Conservation (phyloP, 1,284 basidiomycete species). For the Leucoagaricus sp. region DNA sequence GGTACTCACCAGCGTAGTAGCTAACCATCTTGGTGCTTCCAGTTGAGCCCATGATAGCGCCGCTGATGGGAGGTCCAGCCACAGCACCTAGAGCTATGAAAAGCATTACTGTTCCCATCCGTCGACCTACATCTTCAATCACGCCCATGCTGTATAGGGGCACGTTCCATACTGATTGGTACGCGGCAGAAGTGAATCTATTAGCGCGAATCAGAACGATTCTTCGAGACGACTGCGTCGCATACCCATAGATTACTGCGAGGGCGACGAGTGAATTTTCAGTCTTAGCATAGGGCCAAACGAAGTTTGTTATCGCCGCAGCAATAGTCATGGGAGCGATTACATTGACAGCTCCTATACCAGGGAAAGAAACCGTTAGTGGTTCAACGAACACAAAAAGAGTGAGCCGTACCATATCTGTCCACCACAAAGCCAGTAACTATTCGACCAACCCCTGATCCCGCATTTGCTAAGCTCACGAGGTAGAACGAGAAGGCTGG, state of each 20-base stretch:
- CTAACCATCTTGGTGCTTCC: conserved; percentile 49
- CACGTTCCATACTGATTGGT: conserved; percentile 48
- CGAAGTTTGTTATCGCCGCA: conserved; percentile 23
- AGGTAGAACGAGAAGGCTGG: conserved; percentile 50
- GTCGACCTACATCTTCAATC: conserved; percentile 57
- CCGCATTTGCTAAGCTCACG: conserved; percentile 50
- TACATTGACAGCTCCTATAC: conserved; percentile 26
- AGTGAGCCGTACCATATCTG: conserved; percentile 32
- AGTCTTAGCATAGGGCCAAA: conserved; percentile 25
- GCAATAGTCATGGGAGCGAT: conserved; percentile 30
- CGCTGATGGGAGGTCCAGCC: conserved; percentile 58
- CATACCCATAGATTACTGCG: conserved; percentile 23
- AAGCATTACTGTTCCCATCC: conserved; percentile 58
- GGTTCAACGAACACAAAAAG: background rate
- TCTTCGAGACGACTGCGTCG: background rate
- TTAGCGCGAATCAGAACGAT: background rate
- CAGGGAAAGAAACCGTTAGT: background rate
- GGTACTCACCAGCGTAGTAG: conserved; percentile 49
- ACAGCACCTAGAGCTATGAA: conserved; percentile 49
- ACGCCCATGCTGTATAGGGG: conserved; percentile 58
- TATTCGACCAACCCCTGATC: conserved; percentile 44
- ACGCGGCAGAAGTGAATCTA: conserved; percentile 53
- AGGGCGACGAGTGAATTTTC: conserved; percentile 20
- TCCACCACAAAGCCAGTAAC: conserved; percentile 41
- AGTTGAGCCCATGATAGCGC: conserved; percentile 48